Percentiles rank a stretch among this genome's conserved stretches.
Evolutionary conservation across 2,329 filamentous ascomycete genomes (phyloP).

Genomic region (Cladophialophora carrionii): DNA sequence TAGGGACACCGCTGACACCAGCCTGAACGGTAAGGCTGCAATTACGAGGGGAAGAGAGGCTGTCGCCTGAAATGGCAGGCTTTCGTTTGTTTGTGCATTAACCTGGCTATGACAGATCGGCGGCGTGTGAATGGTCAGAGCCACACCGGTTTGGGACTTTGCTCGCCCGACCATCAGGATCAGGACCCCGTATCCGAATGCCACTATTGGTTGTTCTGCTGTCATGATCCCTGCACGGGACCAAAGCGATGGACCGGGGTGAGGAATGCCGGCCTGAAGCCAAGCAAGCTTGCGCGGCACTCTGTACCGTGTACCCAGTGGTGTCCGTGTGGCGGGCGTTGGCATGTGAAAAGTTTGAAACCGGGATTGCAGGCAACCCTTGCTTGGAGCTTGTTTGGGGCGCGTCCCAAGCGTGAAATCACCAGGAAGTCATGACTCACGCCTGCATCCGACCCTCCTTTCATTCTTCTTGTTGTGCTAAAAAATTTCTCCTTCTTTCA

Average conservation of each 20-base stretch:
- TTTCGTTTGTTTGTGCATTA: neutral
- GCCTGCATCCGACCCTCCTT: constrained; percentile 19
- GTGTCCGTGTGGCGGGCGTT: neutral
- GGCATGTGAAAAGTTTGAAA: constrained; percentile 2
- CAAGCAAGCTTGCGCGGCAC: constrained; percentile 30
- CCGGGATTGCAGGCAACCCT: constrained; percentile 4
- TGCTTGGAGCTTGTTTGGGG: constrained; percentile 1
- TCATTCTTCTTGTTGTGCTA: neutral
- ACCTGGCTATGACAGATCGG: neutral
- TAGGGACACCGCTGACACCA: too few species aligned
- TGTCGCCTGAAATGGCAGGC: constrained; percentile 6
- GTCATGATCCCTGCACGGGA: constrained; percentile 9
- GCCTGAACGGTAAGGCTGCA: constrained; percentile 5
- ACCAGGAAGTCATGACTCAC: constrained; percentile 24
- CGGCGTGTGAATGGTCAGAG: constrained; percentile 2
- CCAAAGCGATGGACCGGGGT: neutral
- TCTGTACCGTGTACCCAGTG: too few species aligned
- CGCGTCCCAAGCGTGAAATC: constrained; percentile 1
- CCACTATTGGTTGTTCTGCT: constrained; percentile 15
- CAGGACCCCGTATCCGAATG: constrained; percentile 15
- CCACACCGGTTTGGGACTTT: constrained; percentile 25
- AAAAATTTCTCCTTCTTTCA: neutral
- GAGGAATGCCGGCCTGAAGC: constrained; percentile 4
- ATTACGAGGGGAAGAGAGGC: neutral
- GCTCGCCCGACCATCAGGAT: constrained; percentile 2